Percentiles rank a stretch among this genome's conserved stretches.
These are phyloP conservation scores for Pyrenochaeta sp. DNA, from an alignment of 2,329 filamentous ascomycete genomes.

Conservation along the genomic window DNA sequence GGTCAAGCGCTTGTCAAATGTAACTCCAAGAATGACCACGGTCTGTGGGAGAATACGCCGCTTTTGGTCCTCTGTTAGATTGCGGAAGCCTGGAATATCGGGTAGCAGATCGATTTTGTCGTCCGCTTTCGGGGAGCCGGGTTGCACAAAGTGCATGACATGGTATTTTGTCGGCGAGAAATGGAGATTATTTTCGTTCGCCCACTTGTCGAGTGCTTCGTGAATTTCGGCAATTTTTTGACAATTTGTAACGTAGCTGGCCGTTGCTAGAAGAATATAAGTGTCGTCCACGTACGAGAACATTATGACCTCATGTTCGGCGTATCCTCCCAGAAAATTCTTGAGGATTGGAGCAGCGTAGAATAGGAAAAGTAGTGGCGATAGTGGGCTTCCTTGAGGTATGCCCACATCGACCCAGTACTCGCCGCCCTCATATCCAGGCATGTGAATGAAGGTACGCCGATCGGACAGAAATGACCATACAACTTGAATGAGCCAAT, in stretches of 20 bases:
- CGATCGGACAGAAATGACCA: constrained; percentile 5
- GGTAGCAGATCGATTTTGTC: background rate
- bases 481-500: constrained; percentile 6
- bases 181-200: background rate
- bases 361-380: constrained; percentile 3
- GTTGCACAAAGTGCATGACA: constrained; percentile 3
- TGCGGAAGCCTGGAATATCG: background rate
- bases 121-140: background rate
- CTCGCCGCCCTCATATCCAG: background rate
- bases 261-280: background rate
- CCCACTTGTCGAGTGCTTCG: background rate
- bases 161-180: constrained; percentile 4
- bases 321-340: background rate
- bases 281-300: constrained; percentile 5
- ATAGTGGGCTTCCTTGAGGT: constrained; percentile 5
- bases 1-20: constrained; percentile 2
- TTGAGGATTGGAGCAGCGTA: background rate
- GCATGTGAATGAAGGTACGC: background rate
- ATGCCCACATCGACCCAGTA: constrained; percentile 5
- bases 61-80: background rate
- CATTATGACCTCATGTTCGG: background rate
- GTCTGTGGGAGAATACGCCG: background rate
- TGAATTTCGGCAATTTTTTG: background rate
- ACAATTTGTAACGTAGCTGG: background rate
- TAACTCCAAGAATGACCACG: constrained; percentile 1